Conservation (phyloP, 352 stramenopile species). For the Phytophthora boehmeriae region DNA sequence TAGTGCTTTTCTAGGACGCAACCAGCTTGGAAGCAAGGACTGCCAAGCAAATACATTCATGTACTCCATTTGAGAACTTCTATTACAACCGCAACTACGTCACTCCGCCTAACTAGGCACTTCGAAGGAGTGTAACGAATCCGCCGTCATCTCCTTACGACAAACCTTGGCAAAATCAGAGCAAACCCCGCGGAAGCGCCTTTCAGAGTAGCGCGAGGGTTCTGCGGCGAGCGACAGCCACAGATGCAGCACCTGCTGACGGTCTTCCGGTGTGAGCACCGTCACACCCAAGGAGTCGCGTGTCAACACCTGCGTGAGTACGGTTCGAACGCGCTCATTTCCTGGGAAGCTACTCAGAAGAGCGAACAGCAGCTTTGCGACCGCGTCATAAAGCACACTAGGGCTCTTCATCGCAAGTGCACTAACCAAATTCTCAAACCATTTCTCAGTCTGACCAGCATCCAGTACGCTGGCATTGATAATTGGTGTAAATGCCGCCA, state of each 20-base stretch:
- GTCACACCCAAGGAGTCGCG: constrained; percentile 45
- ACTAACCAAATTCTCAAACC: constrained; percentile 51
- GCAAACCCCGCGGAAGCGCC: constrained; percentile 65
- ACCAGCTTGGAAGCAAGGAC: background rate
- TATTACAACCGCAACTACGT: constrained; percentile 12
- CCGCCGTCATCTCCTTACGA: constrained; percentile 64
- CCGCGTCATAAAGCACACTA: constrained; percentile 60
- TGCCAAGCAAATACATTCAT: constrained; percentile 7
- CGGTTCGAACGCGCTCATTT: constrained; percentile 36
- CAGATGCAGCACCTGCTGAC: constrained; percentile 57
- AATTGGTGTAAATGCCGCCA: constrained; percentile 41
- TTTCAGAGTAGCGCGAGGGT: constrained; percentile 57
- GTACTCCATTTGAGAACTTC: constrained; percentile 9
- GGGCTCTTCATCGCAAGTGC: constrained; percentile 60
- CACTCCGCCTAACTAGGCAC: constrained; percentile 28
- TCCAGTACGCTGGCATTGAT: constrained; percentile 58
- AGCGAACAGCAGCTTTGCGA: constrained; percentile 60
- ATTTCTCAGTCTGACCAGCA: constrained; percentile 49
- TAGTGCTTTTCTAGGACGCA: constrained; percentile 1
- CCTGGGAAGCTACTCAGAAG: constrained; percentile 49
- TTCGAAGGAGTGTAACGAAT: constrained; percentile 62
- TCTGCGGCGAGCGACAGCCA: constrained; percentile 62
- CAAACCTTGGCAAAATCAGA: constrained; percentile 79
- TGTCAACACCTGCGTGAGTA: constrained; percentile 40
- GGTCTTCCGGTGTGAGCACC: constrained; percentile 45